These are phyloP conservation scores for Kuraishia borneana DNA, from an alignment of 805 yeast genomes.

Conservation along the genomic window DNA sequence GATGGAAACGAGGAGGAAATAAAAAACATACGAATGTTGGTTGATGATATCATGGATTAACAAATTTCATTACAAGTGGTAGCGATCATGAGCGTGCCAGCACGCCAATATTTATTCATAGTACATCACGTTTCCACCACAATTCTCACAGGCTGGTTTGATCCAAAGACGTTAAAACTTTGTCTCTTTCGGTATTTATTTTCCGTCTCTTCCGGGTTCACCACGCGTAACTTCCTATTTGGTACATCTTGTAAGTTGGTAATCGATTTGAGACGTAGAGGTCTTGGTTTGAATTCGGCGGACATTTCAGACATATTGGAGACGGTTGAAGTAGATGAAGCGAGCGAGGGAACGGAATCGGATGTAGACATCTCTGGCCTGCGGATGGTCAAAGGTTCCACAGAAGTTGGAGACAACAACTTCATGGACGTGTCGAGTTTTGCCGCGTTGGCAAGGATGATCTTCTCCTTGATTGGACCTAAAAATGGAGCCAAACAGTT, in stretches of 20 bases:
- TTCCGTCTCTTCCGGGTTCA: neutral
- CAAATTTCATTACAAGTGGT: neutral
- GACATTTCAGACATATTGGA: constrained; percentile 13
- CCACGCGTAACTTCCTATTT: neutral
- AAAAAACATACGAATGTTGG: neutral
- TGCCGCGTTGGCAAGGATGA: constrained; percentile 10
- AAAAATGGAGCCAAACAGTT: constrained; percentile 66
- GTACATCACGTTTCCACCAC: neutral
- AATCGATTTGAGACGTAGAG: constrained; percentile 7
- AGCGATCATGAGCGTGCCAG: neutral
- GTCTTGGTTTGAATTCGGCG: constrained; percentile 9
- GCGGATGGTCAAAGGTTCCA: constrained; percentile 1
- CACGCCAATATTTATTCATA: too few species aligned
- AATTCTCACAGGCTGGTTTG: neutral
- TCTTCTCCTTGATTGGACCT: constrained; percentile 52
- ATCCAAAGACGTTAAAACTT: neutral
- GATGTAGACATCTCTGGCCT: constrained; percentile 11
- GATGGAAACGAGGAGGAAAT: neutral
- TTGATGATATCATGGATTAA: neutral
- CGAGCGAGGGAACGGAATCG: constrained; percentile 20
- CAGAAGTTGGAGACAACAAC: constrained; percentile 1
- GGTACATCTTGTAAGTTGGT: neutral
- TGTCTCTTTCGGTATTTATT: neutral
- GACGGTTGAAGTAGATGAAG: constrained; percentile 25
- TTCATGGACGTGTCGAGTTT: constrained; percentile 4